These are phyloP conservation scores for Rhizopogon sp. DNA, from an alignment of 768 basidiomycete genomes.

Conservation along the genomic window DNA sequence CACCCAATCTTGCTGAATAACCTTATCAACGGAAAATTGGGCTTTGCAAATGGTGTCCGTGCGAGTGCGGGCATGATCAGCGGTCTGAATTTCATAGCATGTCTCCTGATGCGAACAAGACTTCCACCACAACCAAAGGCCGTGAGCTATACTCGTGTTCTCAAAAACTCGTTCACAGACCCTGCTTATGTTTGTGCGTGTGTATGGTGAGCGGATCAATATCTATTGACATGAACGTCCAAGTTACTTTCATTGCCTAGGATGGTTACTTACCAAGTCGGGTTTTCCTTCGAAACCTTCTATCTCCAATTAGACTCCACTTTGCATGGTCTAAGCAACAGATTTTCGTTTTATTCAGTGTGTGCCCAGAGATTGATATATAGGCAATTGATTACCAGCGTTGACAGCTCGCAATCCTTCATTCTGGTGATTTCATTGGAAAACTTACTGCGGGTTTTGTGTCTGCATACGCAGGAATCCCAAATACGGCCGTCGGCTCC, in stretches of 20 bases:
- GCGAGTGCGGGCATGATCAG: constrained; percentile 38
- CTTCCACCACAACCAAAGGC: constrained; percentile 21
- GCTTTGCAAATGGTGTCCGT: constrained; percentile 42
- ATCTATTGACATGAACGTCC: constrained; percentile 5
- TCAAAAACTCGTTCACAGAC: constrained; percentile 14
- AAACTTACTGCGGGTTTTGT: constrained; percentile 32
- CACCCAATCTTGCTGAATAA: constrained; percentile 27
- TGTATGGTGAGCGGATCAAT: constrained; percentile 11
- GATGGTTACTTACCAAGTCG: constrained; percentile 24
- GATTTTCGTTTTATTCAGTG: constrained; percentile 55
- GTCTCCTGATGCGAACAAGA: constrained; percentile 33
- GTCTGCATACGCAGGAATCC: constrained; percentile 36
- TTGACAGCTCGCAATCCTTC: constrained; percentile 32
- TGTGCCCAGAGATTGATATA: constrained; percentile 7
- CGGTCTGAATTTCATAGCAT: constrained; percentile 30
- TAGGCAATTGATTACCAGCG: background rate
- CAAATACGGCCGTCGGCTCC: constrained; percentile 37
- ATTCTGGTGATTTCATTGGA: constrained; percentile 31
- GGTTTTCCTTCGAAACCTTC: constrained; percentile 47
- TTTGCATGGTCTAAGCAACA: constrained; percentile 38
- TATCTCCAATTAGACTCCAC: constrained; percentile 55
- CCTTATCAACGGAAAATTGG: constrained; percentile 9
- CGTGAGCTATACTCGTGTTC: constrained; percentile 12
- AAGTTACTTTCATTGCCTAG: background rate
- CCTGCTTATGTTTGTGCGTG: constrained; percentile 20